A percentile compares a stretch with the other conserved stretches of the same genome.
Evolutionary conservation across 441 rosid genomes (phyloP).

Genomic region (Breynia disticha): DNA sequence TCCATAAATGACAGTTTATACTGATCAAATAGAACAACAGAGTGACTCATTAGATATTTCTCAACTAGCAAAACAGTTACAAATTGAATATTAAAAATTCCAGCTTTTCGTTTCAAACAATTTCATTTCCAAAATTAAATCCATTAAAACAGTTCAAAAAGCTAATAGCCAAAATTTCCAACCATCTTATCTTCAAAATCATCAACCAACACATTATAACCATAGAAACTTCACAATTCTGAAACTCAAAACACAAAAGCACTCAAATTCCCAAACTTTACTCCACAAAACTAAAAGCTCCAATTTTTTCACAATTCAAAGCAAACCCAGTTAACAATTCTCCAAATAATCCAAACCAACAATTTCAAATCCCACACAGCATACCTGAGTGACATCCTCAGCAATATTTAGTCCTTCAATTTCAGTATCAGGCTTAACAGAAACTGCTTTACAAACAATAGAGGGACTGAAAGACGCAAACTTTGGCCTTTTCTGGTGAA

Average conservation of each 20-base stretch:
- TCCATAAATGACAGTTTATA: too few relatives aligned
- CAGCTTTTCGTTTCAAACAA: background rate
- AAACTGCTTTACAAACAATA: conserved; percentile 64
- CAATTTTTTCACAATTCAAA: background rate
- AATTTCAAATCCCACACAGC: background rate
- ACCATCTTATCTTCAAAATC: background rate
- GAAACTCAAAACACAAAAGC: background rate
- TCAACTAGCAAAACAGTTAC: background rate
- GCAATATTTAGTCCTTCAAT: conserved; percentile 78
- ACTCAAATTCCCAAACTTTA: background rate
- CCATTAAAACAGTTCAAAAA: background rate
- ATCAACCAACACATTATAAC: too few relatives aligned
- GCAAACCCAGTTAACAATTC: conserved; percentile 10
- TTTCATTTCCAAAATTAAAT: background rate
- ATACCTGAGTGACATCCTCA: conserved; percentile 80
- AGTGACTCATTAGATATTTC: background rate
- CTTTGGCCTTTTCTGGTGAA: conserved; percentile 12
- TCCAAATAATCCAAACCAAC: background rate
- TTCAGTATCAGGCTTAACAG: conserved; percentile 50
- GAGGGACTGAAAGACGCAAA: conserved; percentile 15
- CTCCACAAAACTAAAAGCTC: background rate
- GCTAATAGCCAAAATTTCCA: background rate
- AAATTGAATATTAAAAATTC: background rate
- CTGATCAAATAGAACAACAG: background rate
- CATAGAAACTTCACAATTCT: background rate